Evolutionary conservation across 371 early-diverging fungal species (phyloP).

Genomic region (Mucor saturninus): DNA sequence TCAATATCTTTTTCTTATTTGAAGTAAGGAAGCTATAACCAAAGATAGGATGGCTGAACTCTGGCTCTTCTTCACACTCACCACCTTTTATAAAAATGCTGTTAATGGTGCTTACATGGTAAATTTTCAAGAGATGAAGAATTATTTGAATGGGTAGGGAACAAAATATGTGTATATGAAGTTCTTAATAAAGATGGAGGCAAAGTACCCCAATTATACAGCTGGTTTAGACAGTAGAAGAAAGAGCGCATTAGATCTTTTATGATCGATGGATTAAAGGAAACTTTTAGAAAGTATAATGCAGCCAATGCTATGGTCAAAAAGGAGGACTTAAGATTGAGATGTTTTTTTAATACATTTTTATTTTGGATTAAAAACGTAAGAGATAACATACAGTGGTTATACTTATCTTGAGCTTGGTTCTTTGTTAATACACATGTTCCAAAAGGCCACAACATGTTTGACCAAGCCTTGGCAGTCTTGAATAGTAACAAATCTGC

Average conservation of each 20-base stretch:
- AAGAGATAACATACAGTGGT: no score
- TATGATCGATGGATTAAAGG: background rate
- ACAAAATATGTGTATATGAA: background rate
- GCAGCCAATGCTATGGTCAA: no score
- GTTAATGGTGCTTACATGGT: background rate
- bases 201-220: background rate
- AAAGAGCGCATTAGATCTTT: background rate
- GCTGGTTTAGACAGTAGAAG: background rate
- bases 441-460: no score
- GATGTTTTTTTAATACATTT: no score
- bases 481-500: no score
- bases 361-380: no score
- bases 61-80: background rate
- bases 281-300: background rate
- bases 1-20: background rate
- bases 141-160: background rate
- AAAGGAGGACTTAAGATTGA: no score
- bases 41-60: constrained; percentile 1
- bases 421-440: no score
- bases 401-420: no score
- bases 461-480: no score
- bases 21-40: background rate
- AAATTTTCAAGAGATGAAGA: constrained; percentile 1
- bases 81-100: background rate
- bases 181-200: background rate